These are phyloP conservation scores for Eustoma russellianum DNA, from an alignment of 257 asterid species.

Conservation along the genomic window DNA sequence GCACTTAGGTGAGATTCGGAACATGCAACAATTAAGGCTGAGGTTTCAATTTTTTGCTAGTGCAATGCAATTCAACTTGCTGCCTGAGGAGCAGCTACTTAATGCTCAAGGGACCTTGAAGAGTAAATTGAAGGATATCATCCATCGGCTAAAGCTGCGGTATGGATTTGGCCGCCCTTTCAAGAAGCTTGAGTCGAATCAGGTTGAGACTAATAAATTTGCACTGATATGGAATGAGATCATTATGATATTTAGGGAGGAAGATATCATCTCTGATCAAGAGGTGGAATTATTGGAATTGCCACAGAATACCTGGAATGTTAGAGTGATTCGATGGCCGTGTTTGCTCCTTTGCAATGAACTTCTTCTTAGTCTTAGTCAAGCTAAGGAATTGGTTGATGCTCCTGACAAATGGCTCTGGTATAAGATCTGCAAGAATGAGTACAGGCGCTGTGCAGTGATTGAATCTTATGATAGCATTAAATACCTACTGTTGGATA, in stretches of 20 bases:
- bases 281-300: constrained; percentile 95
- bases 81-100: constrained; percentile 98
- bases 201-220: constrained; percentile 93
- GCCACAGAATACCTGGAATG: constrained; percentile 88
- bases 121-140: constrained; percentile 75
- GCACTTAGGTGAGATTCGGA: constrained; percentile 98
- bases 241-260: constrained; percentile 81
- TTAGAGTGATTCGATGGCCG: constrained; percentile 97
- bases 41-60: constrained; percentile 98
- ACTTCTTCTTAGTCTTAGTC: constrained; percentile 86
- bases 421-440: constrained; percentile 77
- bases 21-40: constrained; percentile 87
- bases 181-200: constrained; percentile 84
- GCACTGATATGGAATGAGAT: constrained; percentile 98
- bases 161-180: constrained; percentile 93
- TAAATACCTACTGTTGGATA: constrained; percentile 62
- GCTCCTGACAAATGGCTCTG: constrained; percentile 99
- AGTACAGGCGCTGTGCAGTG: constrained; percentile 92
- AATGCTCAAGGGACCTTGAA: constrained; percentile 59
- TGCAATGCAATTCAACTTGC: constrained; percentile 91
- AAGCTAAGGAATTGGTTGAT: constrained; percentile 91
- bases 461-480: constrained; percentile 81
- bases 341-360: constrained; percentile 92
- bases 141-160: constrained; percentile 80
- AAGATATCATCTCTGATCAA: constrained; percentile 74